These are phyloP conservation scores for Chalara sp. DNA, from an alignment of 2,329 filamentous ascomycete species.

Conservation along the genomic window DNA sequence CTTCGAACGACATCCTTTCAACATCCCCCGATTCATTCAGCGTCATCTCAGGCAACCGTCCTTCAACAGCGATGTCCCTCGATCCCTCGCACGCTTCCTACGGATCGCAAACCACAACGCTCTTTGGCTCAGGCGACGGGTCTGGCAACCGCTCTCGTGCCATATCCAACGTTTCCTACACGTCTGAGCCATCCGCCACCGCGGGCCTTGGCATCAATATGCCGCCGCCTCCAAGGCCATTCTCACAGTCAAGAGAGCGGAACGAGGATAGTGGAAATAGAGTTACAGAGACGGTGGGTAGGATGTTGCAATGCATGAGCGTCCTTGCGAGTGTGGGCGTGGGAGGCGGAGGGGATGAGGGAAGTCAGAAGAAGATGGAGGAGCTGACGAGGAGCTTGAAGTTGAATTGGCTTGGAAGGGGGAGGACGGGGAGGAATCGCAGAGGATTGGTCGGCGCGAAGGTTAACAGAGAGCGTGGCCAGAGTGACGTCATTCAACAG, in stretches of 20 bases:
- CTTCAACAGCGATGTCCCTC: constrained; percentile 67
- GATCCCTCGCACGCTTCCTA: constrained; percentile 72
- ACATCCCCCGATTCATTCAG: constrained; percentile 40
- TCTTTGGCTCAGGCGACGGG: constrained; percentile 51
- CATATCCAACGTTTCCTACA: constrained; percentile 75
- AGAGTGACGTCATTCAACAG: neutral
- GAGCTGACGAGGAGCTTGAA: constrained; percentile 82
- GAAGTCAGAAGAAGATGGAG: constrained; percentile 71
- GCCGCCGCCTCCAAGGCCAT: constrained; percentile 21
- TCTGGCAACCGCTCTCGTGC: constrained; percentile 64
- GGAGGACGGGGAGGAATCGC: constrained; percentile 80
- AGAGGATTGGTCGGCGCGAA: constrained; percentile 66
- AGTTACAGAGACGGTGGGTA: constrained; percentile 87
- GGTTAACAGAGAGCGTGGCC: constrained; percentile 13
- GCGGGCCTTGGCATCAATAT: constrained; percentile 19
- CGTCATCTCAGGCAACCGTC: constrained; percentile 41
- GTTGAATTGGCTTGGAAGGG: constrained; percentile 92
- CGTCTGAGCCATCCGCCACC: constrained; percentile 30
- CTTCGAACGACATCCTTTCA: constrained; percentile 37
- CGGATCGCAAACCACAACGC: constrained; percentile 71
- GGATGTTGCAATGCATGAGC: constrained; percentile 94
- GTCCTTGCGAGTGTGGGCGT: constrained; percentile 69
- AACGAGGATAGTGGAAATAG: constrained; percentile 62
- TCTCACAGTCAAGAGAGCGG: constrained; percentile 26
- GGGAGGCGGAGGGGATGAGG: constrained; percentile 45